These are phyloP conservation scores for Epichloe hybrida DNA, from an alignment of 2,329 filamentous ascomycete genomes.

Conservation along the genomic window DNA sequence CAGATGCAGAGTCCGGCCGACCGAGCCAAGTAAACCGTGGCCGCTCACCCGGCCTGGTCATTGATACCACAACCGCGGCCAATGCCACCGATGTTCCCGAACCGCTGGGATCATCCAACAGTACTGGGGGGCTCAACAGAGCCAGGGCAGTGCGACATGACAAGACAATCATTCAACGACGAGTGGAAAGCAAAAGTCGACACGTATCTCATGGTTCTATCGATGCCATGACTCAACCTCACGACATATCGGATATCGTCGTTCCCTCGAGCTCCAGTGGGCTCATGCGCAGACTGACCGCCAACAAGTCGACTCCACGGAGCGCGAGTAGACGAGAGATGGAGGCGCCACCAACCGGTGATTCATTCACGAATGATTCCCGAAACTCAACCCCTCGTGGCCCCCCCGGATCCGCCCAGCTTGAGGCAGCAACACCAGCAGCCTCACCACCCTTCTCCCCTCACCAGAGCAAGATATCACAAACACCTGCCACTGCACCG, in stretches of 20 bases:
- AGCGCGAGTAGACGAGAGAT: slow-evolving; percentile 30
- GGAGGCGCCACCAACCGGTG: slow-evolving; percentile 27
- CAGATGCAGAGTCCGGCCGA: slow-evolving; percentile 10
- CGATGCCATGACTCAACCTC: slow-evolving; percentile 23
- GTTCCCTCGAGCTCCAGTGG: slow-evolving; percentile 30
- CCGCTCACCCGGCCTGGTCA: slow-evolving; percentile 22
- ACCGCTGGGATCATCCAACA: slow-evolving; percentile 30
- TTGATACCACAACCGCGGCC: slow-evolving; percentile 32
- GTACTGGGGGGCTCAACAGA: slow-evolving; percentile 36
- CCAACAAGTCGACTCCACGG: slow-evolving; percentile 37
- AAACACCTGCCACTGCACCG: slow-evolving; percentile 28
- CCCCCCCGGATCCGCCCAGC: slow-evolving; percentile 25
- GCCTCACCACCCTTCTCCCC: slow-evolving; percentile 58
- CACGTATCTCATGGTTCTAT: slow-evolving; percentile 29
- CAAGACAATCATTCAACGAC: slow-evolving; percentile 45
- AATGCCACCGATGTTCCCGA: slow-evolving; percentile 25
- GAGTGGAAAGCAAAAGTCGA: slow-evolving; percentile 39
- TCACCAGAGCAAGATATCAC: slow-evolving; percentile 33
- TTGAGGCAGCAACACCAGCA: slow-evolving; percentile 46
- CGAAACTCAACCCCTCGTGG: slow-evolving; percentile 46
- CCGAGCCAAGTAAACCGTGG: slow-evolving; percentile 7
- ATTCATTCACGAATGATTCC: slow-evolving; percentile 27
- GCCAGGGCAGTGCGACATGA: slow-evolving; percentile 42
- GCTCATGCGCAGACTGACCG: slow-evolving; percentile 31
- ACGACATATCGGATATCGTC: slow-evolving; percentile 34